Conservation (phyloP, 495 filamentous ascomycete genomes). For the Aspergillus biplanus region DNA sequence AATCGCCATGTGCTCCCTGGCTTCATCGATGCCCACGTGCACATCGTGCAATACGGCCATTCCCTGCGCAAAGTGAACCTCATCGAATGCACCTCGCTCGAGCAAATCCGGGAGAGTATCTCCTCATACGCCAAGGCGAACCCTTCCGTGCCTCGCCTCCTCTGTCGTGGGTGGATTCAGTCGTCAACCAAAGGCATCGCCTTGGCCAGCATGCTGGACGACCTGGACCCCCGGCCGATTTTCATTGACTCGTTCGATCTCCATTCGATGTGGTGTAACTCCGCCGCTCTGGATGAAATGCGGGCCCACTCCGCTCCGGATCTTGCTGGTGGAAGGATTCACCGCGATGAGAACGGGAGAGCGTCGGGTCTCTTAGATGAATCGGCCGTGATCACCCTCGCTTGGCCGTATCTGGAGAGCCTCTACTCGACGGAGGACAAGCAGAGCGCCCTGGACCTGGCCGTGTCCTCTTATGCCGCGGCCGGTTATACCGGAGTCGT, state of each 20-base stretch:
- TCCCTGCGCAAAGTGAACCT: slow-evolving; percentile 61
- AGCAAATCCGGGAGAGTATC: slow-evolving; percentile 56
- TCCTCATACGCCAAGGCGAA: slow-evolving; percentile 51
- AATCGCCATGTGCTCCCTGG: slow-evolving; percentile 58
- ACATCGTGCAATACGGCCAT: slow-evolving; percentile 63
- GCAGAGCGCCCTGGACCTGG: slow-evolving; percentile 51
- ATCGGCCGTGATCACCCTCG: slow-evolving; percentile 56
- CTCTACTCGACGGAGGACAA: slow-evolving; percentile 57
- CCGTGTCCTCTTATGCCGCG: slow-evolving; percentile 54
- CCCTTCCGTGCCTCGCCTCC: slow-evolving; percentile 53
- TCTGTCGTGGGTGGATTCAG: slow-evolving; percentile 66
- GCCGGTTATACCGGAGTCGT: slow-evolving; percentile 65
- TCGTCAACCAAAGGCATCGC: slow-evolving; percentile 56
- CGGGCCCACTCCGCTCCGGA: slow-evolving; percentile 49
- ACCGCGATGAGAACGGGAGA: background rate
- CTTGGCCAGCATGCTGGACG: slow-evolving; percentile 57
- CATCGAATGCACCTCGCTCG: slow-evolving; percentile 54
- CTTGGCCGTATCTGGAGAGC: slow-evolving; percentile 61
- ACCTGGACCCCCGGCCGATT: slow-evolving; percentile 56
- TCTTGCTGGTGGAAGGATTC: slow-evolving; percentile 12
- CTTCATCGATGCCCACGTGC: slow-evolving; percentile 69
- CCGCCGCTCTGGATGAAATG: slow-evolving; percentile 56
- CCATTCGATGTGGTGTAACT: slow-evolving; percentile 66
- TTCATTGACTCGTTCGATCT: slow-evolving; percentile 65
- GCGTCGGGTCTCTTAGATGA: slow-evolving; percentile 51